These are phyloP conservation scores for Phascolomyces articulosus DNA, from an alignment of 371 early-diverging fungal species.

Conservation along the genomic window DNA sequence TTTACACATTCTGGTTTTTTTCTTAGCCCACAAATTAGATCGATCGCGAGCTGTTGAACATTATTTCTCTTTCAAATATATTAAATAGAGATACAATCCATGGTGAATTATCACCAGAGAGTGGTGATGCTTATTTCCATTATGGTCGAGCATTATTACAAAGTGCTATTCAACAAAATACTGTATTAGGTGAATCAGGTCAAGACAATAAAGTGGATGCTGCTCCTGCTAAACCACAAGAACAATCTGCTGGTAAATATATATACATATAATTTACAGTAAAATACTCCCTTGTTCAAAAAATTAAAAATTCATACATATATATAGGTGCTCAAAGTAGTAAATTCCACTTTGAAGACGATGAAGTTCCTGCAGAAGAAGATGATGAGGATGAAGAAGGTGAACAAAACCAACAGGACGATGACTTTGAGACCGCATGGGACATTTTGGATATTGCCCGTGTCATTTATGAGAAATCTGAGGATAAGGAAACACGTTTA, in stretches of 20 bases:
- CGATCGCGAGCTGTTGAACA: neutral
- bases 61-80: neutral
- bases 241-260: neutral
- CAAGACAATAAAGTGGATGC: slow-evolving; percentile 3
- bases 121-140: slow-evolving; percentile 77
- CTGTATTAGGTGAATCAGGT: slow-evolving; percentile 66
- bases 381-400: slow-evolving; percentile 36
- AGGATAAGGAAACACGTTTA: slow-evolving; percentile 59
- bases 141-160: slow-evolving; percentile 84
- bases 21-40: no score
- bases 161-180: slow-evolving; percentile 75
- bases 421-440: slow-evolving; percentile 91
- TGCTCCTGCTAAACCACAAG: neutral
- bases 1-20: neutral
- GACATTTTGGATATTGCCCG: slow-evolving; percentile 87
- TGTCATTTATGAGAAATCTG: slow-evolving; percentile 72
- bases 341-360: slow-evolving; percentile 54
- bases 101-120: slow-evolving; percentile 71
- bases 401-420: slow-evolving; percentile 55
- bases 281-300: neutral
- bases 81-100: slow-evolving; percentile 61
- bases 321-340: slow-evolving; percentile 36
- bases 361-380: slow-evolving; percentile 45
- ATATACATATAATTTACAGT: neutral
- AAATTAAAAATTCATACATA: neutral